These are phyloP conservation scores for Hanseniaspora singularis DNA, from an alignment of 805 yeast species.

Conservation along the genomic window DNA sequence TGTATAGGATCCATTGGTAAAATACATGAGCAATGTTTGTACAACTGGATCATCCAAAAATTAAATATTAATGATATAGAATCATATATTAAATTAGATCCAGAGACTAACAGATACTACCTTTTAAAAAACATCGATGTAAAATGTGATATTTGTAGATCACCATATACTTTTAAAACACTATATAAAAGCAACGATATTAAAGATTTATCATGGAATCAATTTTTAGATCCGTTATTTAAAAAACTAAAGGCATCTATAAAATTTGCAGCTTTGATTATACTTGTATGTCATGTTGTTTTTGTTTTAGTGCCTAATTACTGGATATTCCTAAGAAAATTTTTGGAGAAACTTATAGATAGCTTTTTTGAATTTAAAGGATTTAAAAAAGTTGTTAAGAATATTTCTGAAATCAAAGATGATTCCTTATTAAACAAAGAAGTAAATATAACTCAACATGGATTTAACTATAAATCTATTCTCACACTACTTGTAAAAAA, in stretches of 20 bases:
- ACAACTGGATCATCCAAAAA: constrained; percentile 62
- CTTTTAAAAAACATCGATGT: constrained; percentile 34
- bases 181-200: constrained; percentile 37
- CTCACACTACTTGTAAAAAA: neutral
- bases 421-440: no score
- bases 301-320: constrained; percentile 10
- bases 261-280: neutral
- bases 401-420: no score
- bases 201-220: neutral
- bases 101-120: constrained; percentile 22
- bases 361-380: neutral
- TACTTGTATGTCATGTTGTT: neutral
- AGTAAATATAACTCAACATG: no score
- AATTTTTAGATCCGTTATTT: constrained; percentile 3
- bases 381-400: neutral
- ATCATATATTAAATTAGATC: constrained; percentile 17
- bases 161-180: constrained; percentile 56
- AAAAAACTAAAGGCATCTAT: neutral
- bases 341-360: constrained; percentile 2
- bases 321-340: constrained; percentile 16
- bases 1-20: constrained; percentile 89
- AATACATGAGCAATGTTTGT: constrained; percentile 83
- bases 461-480: neutral
- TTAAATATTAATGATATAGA: constrained; percentile 31
- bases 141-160: constrained; percentile 80